Evolutionary conservation across 2,329 filamentous ascomycete species (phyloP), one percentile per base, ranked within the genome.

Genomic region (Penicillium vulpinum): DNA sequence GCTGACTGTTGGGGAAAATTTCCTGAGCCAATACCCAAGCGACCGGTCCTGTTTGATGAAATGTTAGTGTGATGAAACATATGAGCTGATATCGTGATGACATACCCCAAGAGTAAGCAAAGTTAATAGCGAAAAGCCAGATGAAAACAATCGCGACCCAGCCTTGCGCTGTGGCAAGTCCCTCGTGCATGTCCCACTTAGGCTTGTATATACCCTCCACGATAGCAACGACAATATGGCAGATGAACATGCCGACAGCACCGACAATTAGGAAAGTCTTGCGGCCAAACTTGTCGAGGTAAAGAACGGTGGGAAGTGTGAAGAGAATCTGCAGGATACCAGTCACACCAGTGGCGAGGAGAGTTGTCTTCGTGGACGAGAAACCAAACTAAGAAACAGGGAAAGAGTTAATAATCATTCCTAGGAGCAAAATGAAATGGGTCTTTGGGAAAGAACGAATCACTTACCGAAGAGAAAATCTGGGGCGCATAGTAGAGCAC

Each of bases 171-270:
- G 73, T 65, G 54, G 89, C 80, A 0, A 78, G 70, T 0, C 62
- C 64, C 43, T 59, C 35, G 26, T 67, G 62, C 41, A 61, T 41
- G 31, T 74, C 67, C 81, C 88, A 91, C 9, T 80, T 72, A 61
- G 84, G 68, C 33, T 85, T 73, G 68, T 86, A 84, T 64, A 80
- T 35, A 45, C 65, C 67, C 41, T 67, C 62, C 7, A 68, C 60
- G 8, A 59, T 85, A 31, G 85, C 88, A 56, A 90, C 86, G 63
- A 90, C 85, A 61, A 90, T 82, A 68, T 90, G 88, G 67, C 85
- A 90, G 5, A 80, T 75, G n/a, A 80, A 85, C 87, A 90, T 91
- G 13, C 87, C 87, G 15, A 88, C 74, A 1, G 87, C 87, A 28
- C 88, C 75, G 24, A 61, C 53, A 13, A 73, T 69, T 4, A 76